Percentiles rank a stretch among this genome's conserved stretches.
phyloP scores from a whole-genome alignment of 2,329 filamentous ascomycete species.

The Penicillium hordei region DNA sequence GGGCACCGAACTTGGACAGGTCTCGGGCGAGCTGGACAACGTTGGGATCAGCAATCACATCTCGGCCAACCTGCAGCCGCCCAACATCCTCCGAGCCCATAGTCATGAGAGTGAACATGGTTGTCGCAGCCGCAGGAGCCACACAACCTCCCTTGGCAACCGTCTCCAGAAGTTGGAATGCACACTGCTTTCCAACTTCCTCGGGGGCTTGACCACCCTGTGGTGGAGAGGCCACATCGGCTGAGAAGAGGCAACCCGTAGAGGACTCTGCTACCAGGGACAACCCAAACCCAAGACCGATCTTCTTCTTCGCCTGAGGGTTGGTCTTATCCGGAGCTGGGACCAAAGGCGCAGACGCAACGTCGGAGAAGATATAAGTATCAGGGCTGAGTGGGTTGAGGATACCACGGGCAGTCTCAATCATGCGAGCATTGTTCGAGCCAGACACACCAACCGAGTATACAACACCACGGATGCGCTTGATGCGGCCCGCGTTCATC shows the following conservation, averaged over 20 bases:
- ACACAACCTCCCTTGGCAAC: slow-evolving; percentile 82
- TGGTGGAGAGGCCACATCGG: slow-evolving; percentile 73
- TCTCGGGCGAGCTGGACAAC: slow-evolving; percentile 80
- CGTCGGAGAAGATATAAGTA: slow-evolving; percentile 80
- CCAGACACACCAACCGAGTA: slow-evolving; percentile 91
- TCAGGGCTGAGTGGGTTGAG: slow-evolving; percentile 84
- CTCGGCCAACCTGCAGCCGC: slow-evolving; percentile 74
- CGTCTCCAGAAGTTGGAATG: slow-evolving; percentile 82
- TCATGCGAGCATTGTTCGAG: slow-evolving; percentile 93
- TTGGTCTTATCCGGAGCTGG: slow-evolving; percentile 70
- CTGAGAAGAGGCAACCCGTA: slow-evolving; percentile 80
- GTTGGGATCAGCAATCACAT: slow-evolving; percentile 78
- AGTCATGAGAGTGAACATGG: slow-evolving; percentile 85
- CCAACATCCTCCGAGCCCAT: slow-evolving; percentile 98
- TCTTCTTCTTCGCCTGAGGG: slow-evolving; percentile 55
- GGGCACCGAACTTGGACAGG: slow-evolving; percentile 81
- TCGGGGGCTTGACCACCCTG: slow-evolving; percentile 82
- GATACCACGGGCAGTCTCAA: slow-evolving; percentile 81
- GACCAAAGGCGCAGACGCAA: slow-evolving; percentile 60
- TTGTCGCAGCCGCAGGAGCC: slow-evolving; percentile 67
- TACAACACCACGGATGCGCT: slow-evolving; percentile 85
- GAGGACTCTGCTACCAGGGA: slow-evolving; percentile 91
- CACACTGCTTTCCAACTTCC: slow-evolving; percentile 84
- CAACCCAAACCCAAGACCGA: slow-evolving; percentile 88
- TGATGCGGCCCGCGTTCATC: slow-evolving; percentile 78